Evolutionary conservation across 23 red algal genomes (phyloP).

Genomic region (Gracilariopsis chorda): DNA sequence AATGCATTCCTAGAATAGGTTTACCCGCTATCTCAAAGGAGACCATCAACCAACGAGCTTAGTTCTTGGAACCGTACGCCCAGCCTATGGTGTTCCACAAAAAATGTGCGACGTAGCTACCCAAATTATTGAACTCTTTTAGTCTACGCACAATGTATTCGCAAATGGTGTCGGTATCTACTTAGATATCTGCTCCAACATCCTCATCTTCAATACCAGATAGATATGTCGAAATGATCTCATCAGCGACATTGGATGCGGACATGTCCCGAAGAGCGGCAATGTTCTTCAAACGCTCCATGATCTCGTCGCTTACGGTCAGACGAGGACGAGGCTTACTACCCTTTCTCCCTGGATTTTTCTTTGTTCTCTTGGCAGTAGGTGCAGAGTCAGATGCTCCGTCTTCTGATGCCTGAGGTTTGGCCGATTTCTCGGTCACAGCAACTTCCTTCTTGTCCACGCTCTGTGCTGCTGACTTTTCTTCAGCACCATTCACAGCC

Average conservation of each 20-base stretch:
- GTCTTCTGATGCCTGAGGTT: background rate
- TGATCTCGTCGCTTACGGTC: conserved; percentile 70
- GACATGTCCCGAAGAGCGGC: conserved; percentile 64
- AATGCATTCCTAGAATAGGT: too few relatives aligned
- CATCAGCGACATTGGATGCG: conserved; percentile 63
- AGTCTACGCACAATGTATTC: too few relatives aligned
- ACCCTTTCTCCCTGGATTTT: background rate
- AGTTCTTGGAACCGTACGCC: too few relatives aligned
- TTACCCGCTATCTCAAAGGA: too few relatives aligned
- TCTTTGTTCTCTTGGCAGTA: conserved; percentile 7
- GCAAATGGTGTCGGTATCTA: too few relatives aligned
- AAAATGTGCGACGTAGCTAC: too few relatives aligned
- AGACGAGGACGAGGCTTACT: conserved; percentile 42
- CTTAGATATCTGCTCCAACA: background rate
- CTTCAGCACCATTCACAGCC: background rate
- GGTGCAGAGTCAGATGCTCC: background rate
- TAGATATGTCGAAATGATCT: conserved; percentile 64
- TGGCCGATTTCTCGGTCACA: background rate
- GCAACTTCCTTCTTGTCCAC: background rate
- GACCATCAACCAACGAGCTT: too few relatives aligned
- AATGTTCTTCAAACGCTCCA: conserved; percentile 74
- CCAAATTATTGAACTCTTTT: too few relatives aligned
- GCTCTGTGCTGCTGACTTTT: background rate
- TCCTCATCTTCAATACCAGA: conserved; percentile 54
- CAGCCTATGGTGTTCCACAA: too few relatives aligned